Conservation (phyloP, 805 yeast species). For the Starmera caribaea region DNA sequence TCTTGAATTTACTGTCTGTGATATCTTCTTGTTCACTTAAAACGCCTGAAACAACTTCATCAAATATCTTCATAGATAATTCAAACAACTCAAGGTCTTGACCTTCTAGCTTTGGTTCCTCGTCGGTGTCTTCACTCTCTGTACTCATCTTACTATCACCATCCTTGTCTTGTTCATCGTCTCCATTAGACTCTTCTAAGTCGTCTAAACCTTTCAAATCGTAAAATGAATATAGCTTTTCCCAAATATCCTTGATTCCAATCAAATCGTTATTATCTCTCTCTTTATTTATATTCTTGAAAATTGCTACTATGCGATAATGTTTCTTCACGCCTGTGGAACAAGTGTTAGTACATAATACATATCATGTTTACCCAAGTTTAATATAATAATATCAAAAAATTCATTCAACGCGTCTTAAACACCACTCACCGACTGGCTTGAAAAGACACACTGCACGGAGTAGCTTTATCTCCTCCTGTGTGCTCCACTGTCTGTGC, state of each 20-base stretch:
- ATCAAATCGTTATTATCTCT: constrained; percentile 20
- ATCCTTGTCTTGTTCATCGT: constrained; percentile 2
- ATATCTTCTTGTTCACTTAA: no score
- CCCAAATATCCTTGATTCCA: constrained; percentile 46
- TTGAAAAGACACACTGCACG: constrained; percentile 53
- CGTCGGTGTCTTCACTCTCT: constrained; percentile 3
- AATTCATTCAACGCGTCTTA: no score
- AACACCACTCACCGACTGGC: constrained; percentile 54
- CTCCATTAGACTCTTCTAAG: constrained; percentile 29
- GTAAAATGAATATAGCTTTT: constrained; percentile 41
- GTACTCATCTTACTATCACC: constrained; percentile 1
- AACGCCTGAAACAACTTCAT: background rate
- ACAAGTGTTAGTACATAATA: background rate
- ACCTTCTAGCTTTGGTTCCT: constrained; percentile 8
- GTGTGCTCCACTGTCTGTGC: constrained; percentile 39
- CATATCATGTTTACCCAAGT: no score
- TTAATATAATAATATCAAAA: no score
- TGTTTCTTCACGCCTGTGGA: constrained; percentile 11
- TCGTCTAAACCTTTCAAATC: constrained; percentile 50
- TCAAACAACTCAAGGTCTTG: background rate
- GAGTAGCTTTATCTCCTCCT: constrained; percentile 54
- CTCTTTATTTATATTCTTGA: constrained; percentile 9
- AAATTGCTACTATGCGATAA: constrained; percentile 27
- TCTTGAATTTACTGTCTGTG: no score
- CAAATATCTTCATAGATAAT: background rate